phyloP scores from a whole-genome alignment of 2,329 filamentous ascomycete species.

The Cladosporium sp. region DNA sequence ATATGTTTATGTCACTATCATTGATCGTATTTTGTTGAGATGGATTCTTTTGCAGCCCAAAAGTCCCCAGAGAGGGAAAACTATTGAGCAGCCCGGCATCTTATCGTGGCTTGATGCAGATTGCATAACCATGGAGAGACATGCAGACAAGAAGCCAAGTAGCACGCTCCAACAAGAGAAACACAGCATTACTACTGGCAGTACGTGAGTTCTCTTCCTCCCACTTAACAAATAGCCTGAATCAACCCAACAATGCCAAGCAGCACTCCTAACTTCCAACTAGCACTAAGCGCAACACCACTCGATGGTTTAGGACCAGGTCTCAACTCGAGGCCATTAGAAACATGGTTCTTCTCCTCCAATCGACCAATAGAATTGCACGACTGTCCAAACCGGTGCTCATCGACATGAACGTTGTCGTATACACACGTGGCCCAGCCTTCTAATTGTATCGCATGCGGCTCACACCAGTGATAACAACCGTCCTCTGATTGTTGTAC shows the following conservation, averaged over 20 bases:
- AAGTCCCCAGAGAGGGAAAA: no score
- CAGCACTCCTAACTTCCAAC: slow-evolving; percentile 9
- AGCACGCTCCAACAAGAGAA: no score
- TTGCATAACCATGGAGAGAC: no score
- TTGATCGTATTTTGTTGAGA: no score
- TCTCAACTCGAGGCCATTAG: background rate
- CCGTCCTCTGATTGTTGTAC: background rate
- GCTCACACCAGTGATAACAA: slow-evolving; percentile 7
- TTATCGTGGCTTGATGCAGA: no score
- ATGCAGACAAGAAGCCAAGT: no score
- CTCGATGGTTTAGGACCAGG: slow-evolving; percentile 7
- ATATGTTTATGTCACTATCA: no score
- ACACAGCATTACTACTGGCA: no score
- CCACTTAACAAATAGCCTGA: background rate
- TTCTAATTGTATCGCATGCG: background rate
- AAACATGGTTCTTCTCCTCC: background rate
- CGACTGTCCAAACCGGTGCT: slow-evolving; percentile 4
- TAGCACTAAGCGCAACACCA: slow-evolving; percentile 1
- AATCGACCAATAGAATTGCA: slow-evolving; percentile 6
- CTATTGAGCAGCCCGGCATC: no score
- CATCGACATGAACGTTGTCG: slow-evolving; percentile 7
- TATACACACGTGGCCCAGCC: slow-evolving; percentile 5
- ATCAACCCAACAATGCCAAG: background rate
- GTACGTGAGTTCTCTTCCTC: no score
- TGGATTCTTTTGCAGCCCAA: no score